A percentile compares a stretch with the other conserved stretches of the same genome.
These are phyloP conservation scores for Linnemannia zychae DNA, from an alignment of 192 early-diverging fungal species.

Conservation along the genomic window DNA sequence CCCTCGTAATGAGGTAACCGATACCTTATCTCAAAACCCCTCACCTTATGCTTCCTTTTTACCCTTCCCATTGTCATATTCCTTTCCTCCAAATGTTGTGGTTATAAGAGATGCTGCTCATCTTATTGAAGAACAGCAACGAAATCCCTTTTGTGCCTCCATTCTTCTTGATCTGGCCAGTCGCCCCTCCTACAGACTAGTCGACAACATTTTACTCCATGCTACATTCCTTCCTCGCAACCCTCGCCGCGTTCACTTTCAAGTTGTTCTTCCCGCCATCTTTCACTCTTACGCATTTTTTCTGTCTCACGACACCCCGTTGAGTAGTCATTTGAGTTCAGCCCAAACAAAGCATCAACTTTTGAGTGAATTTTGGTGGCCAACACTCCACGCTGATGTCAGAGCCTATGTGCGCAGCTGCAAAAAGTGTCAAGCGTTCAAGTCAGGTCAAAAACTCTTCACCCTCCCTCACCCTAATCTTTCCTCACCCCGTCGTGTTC, in stretches of 20 bases:
- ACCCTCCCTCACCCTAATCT: neutral
- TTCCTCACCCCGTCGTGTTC: no score
- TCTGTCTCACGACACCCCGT: conserved; percentile 19
- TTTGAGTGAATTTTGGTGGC: conserved; percentile 17
- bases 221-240: conserved; percentile 20
- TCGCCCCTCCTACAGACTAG: conserved; percentile 5
- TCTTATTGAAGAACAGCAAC: neutral
- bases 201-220: conserved; percentile 12
- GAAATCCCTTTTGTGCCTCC: neutral
- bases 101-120: neutral
- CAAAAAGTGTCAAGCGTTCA: conserved; percentile 10
- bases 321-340: conserved; percentile 10
- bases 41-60: neutral
- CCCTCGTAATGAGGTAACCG: neutral
- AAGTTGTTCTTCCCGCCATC: conserved; percentile 16
- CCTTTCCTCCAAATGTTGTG: neutral
- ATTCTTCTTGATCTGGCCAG: neutral
- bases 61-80: neutral
- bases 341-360: conserved; percentile 15
- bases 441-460: conserved; percentile 8
- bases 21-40: conserved; percentile 21
- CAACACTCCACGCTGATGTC: neutral
- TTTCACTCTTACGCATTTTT: conserved; percentile 16
- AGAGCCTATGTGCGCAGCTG: conserved; percentile 5
- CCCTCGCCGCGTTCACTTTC: neutral